These are phyloP conservation scores for Lodderomyces orthopsilosis DNA, from an alignment of 1,139 yeast species.

Conservation along the genomic window DNA sequence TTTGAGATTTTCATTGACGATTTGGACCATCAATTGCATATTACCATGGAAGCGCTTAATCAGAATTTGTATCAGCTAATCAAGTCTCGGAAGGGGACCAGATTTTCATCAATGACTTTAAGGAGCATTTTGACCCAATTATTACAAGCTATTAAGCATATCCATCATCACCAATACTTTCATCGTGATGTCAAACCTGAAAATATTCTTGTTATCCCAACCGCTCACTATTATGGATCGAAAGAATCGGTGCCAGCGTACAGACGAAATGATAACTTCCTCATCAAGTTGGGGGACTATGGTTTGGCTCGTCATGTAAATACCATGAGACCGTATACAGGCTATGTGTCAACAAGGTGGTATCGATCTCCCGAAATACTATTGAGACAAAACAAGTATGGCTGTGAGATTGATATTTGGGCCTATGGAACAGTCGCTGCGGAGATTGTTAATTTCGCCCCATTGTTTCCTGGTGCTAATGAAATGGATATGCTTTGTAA, in stretches of 20 bases:
- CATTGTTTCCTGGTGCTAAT: constrained; percentile 80
- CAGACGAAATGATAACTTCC: constrained; percentile 46
- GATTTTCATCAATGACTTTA: constrained; percentile 57
- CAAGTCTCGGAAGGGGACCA: constrained; percentile 49
- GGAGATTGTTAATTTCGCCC: constrained; percentile 72
- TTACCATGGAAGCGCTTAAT: constrained; percentile 87
- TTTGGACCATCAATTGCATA: constrained; percentile 56
- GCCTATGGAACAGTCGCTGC: constrained; percentile 87
- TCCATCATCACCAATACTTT: constrained; percentile 69
- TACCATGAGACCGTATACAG: constrained; percentile 58
- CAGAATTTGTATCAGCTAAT: constrained; percentile 75
- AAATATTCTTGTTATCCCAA: constrained; percentile 69
- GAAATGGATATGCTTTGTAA: constrained; percentile 76
- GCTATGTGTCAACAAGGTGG: constrained; percentile 94
- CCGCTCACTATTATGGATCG: constrained; percentile 51
- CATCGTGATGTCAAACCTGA: constrained; percentile 85
- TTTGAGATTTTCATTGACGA: constrained; percentile 78
- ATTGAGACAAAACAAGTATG: constrained; percentile 62
- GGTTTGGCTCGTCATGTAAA: constrained; percentile 75
- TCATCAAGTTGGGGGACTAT: constrained; percentile 85
- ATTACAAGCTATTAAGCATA: constrained; percentile 74
- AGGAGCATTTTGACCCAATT: constrained; percentile 69
- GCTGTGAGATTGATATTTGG: constrained; percentile 87
- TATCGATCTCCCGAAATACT: constrained; percentile 92
- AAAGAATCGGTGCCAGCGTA: constrained; percentile 38